Conservation (phyloP, 495 filamentous ascomycete genomes). For the Lentithecium fluviatile region DNA sequence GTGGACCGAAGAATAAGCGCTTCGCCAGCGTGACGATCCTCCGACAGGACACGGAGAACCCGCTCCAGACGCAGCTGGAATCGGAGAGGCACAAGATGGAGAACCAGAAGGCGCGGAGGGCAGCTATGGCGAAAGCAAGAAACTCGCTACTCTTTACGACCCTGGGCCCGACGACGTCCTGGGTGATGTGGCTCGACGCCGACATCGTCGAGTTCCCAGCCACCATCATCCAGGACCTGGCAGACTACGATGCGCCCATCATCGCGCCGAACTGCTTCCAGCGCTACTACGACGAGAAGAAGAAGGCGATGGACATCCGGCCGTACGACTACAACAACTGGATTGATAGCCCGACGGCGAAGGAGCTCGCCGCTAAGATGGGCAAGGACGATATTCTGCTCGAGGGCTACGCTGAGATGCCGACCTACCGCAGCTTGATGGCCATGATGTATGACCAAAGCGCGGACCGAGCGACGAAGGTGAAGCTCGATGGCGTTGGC, state of each 20-base stretch:
- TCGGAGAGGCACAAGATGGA: slow-evolving; percentile 83
- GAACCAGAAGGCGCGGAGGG: slow-evolving; percentile 81
- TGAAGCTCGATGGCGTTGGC: slow-evolving; percentile 86
- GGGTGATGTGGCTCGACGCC: slow-evolving; percentile 94
- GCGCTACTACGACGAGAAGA: slow-evolving; percentile 72
- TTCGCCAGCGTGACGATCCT: slow-evolving; percentile 93
- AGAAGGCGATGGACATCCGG: slow-evolving; percentile 65
- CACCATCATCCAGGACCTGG: slow-evolving; percentile 88
- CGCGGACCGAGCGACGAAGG: slow-evolving; percentile 58
- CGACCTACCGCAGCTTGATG: slow-evolving; percentile 90
- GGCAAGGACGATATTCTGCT: slow-evolving; percentile 85
- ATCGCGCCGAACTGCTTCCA: slow-evolving; percentile 97
- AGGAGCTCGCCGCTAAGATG: slow-evolving; percentile 73
- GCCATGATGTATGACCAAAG: slow-evolving; percentile 66
- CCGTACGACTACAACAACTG: slow-evolving; percentile 98
- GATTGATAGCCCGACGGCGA: slow-evolving; percentile 79
- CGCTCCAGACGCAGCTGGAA: slow-evolving; percentile 76
- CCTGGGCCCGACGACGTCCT: slow-evolving; percentile 85
- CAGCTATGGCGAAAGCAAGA: slow-evolving; percentile 87
- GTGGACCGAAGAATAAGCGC: slow-evolving; percentile 70
- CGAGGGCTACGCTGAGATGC: slow-evolving; percentile 88
- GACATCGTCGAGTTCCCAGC: slow-evolving; percentile 89
- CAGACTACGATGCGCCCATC: slow-evolving; percentile 77
- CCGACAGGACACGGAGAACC: slow-evolving; percentile 89
- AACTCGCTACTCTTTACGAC: slow-evolving; percentile 98